Evolutionary conservation across 1,139 yeast species (phyloP).

Genomic region (Scheffersomyces parashehatae): DNA sequence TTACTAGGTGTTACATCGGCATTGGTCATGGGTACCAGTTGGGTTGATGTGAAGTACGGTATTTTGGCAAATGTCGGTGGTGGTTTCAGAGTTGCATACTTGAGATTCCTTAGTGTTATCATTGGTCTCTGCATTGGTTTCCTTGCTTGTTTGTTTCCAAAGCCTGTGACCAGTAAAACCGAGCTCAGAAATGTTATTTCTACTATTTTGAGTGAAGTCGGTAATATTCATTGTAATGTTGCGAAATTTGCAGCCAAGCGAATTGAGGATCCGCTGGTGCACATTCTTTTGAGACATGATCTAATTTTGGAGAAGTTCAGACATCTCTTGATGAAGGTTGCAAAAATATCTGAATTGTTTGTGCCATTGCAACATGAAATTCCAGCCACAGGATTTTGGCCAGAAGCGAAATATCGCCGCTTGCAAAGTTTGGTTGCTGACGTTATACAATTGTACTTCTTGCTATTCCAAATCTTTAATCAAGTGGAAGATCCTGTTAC

Average conservation of each 20-base stretch:
- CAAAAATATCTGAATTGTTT: constrained; percentile 24
- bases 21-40: constrained; percentile 39
- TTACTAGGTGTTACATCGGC: constrained; percentile 30
- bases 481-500: constrained; percentile 26
- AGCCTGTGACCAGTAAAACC: constrained; percentile 31
- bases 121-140: constrained; percentile 34
- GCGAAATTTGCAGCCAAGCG: constrained; percentile 30
- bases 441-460: constrained; percentile 28
- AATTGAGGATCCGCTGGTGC: constrained; percentile 20
- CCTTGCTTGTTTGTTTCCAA: constrained; percentile 32
- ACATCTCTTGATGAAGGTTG: constrained; percentile 22
- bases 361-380: constrained; percentile 32
- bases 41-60: constrained; percentile 25
- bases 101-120: constrained; percentile 29
- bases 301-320: constrained; percentile 24
- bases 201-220: constrained; percentile 25
- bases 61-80: constrained; percentile 24
- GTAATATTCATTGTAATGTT: constrained; percentile 32
- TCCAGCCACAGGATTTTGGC: constrained; percentile 39
- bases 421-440: constrained; percentile 28
- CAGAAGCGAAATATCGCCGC: constrained; percentile 26
- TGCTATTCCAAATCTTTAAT: constrained; percentile 26
- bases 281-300: constrained; percentile 22
- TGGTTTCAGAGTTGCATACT: constrained; percentile 31
- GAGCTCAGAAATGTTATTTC: constrained; percentile 28